Base-by-base conservation (phyloP, 495 filamentous ascomycete genomes). In the Neurospora sp. region DNA sequence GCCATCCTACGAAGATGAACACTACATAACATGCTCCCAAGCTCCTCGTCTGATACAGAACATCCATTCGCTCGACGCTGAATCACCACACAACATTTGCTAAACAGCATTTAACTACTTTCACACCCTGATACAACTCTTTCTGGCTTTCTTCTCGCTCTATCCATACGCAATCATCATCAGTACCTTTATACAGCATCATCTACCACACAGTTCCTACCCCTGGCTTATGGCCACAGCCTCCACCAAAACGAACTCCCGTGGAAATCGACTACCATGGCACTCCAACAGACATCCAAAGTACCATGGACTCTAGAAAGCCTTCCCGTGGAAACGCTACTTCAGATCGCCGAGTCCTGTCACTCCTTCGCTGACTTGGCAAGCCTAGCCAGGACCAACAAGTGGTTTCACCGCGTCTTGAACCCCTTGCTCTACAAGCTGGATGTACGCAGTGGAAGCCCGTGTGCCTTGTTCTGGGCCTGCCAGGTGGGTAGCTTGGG, bases 281-380 rank as follows among this genome's bases (percentile, higher is more conserved):
- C 5, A 8, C 23, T 31, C 27, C 54, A 18, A 62, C 23, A 62
- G 2, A 31, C 23, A 16, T 31, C 23, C 54, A 31, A 62, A 7
- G 6, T 8, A 35, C 12, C 23, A 31, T 23, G 10, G 10, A 14
- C 20, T 27, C 8, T 62, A 62, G 54, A 62, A 62, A 16, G 54
- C 12, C 73, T 75, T 42, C 71, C 73, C 2, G 48, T 46, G 9
- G 73, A 75, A 59, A 31, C 59, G 31, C 14, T 75, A 39, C 35
- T 75, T 39, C 54, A 75, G 44, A 72, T 75, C 59, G 59, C 73
- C 59, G 54, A 75, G 39, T 42, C 72, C 62, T 69, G 69, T n/a
- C 23, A 72, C 59, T 31, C 42, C 16, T 39, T 39, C 48, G 8
- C 27, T 23, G 70, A 70, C 40, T 71, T 75, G 6, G 59, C 71